These are phyloP conservation scores for Pyrus betulifolia DNA, from an alignment of 306 rosid genomes.

Conservation along the genomic window DNA sequence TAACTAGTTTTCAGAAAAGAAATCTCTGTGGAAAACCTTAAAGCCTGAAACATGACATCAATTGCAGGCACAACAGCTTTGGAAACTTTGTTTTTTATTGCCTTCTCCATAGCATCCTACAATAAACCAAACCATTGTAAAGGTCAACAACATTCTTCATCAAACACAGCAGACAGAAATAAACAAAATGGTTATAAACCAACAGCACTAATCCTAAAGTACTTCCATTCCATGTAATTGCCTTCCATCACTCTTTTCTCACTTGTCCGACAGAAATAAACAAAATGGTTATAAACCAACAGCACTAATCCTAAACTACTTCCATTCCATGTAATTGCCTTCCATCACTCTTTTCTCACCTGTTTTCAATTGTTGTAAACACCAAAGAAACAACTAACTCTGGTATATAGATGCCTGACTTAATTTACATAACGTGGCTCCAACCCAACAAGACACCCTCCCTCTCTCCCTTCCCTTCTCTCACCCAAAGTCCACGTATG, in stretches of 20 bases:
- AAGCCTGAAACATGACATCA: conserved; percentile 98
- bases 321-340: neutral
- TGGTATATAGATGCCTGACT: neutral
- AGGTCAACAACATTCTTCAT: neutral
- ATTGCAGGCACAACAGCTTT: conserved; percentile 98
- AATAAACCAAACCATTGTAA: conserved; percentile 27
- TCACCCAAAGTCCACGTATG: neutral
- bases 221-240: neutral
- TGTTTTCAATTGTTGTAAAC: neutral
- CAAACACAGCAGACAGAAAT: neutral
- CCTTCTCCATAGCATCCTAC: conserved; percentile 99
- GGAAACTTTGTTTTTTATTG: conserved; percentile 88
- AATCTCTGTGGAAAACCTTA: conserved; percentile 50
- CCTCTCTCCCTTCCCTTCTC: neutral
- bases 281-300: neutral
- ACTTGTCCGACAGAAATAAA: neutral
- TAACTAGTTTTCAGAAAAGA: conserved; percentile 11
- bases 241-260: neutral
- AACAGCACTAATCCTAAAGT: neutral
- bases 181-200: neutral
- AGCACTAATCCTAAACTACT: neutral
- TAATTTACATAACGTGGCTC: neutral
- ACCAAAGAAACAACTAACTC: neutral
- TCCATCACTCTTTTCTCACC: neutral
- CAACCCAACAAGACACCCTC: neutral